Evolutionary conservation across 257 asterid species (phyloP).

Genomic region (Solanum boliviense): DNA sequence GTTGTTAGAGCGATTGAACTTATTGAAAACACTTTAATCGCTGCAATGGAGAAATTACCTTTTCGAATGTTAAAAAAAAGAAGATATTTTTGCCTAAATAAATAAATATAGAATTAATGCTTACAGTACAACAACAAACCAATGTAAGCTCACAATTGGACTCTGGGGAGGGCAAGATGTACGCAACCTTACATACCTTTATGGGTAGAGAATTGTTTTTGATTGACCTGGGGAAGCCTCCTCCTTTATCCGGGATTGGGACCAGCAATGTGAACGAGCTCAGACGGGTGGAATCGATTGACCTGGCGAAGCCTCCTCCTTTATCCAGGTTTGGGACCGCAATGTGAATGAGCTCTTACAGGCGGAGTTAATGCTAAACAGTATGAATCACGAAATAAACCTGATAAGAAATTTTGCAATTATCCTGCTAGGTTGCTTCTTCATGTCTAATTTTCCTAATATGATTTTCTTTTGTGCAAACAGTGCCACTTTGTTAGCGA

Average conservation of each 20-base stretch:
- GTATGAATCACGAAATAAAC: not conserved
- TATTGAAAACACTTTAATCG: not conserved
- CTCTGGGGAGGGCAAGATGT: not conserved
- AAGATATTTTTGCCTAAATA: not conserved
- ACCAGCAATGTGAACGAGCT: not conserved
- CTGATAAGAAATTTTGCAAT: not conserved
- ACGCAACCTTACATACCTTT: not conserved
- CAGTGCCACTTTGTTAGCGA: not conserved
- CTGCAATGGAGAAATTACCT: not conserved
- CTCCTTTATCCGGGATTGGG: not conserved
- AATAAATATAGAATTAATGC: not conserved
- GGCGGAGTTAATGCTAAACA: not conserved
- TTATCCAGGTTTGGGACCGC: not conserved
- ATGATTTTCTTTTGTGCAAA: not conserved
- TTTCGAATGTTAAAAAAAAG: not conserved
- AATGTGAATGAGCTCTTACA: not conserved
- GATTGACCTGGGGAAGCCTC: not conserved
- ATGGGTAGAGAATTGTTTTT: not conserved
- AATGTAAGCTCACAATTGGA: not conserved
- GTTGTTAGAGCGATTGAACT: not conserved
- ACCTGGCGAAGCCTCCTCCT: not conserved
- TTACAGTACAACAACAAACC: not conserved
- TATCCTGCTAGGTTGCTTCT: not conserved
- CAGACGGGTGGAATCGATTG: not conserved
- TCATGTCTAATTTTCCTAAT: not conserved